Base-by-base conservation (phyloP, 1,284 basidiomycete genomes). In the Rhodotorula mucilaginosa region DNA sequence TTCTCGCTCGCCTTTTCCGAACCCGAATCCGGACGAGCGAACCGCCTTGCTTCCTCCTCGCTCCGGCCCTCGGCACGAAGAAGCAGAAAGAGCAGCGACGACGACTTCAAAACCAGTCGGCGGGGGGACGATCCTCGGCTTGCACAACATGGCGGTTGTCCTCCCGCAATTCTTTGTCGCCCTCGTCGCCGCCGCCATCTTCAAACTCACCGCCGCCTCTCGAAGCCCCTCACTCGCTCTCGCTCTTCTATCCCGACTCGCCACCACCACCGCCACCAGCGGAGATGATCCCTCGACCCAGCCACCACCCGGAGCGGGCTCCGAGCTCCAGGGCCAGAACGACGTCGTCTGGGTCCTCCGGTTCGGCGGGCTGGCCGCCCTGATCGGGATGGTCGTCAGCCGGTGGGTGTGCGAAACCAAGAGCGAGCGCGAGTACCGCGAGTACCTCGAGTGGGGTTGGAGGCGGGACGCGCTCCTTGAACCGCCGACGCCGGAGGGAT, bases 301-400 rank as follows among this genome's bases (percentile, higher is more conserved):
- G 2, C 19, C 26, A 31, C 44, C 2, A 47, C 34, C 46, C 19
- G 12, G 26, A 13, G 39, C 12, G 12, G 62, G 44, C 12, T 44
- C 18, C 16, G 63, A 54, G 1, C 44, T 56, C n/a, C 48, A 34
- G 13, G 59, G 44, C 23, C 49, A 63, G 26, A 72, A 77, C 52
- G 80, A 79, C 51, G 81, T 82, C 23, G 79, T 80, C 23, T 82
- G 81, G 80, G 82, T 83, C 16, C 70, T 83, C 21, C 70, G 81
- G 16, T 81, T 81, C 54, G 81, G 81, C 3, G 81, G 80, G 13
- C 10, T 79, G 1, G 79, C 79, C 71, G 76, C 80, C 1, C 46
- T 81, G 26, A 47, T 77, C 6, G 82, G 81, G 1, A 77, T 79
- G 0, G 12, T 76, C 2, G 63, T 71, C 23, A 78, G 79, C 8